These are phyloP conservation scores for Microsporum audouinii DNA, from an alignment of 2,329 filamentous ascomycete species.

Conservation along the genomic window DNA sequence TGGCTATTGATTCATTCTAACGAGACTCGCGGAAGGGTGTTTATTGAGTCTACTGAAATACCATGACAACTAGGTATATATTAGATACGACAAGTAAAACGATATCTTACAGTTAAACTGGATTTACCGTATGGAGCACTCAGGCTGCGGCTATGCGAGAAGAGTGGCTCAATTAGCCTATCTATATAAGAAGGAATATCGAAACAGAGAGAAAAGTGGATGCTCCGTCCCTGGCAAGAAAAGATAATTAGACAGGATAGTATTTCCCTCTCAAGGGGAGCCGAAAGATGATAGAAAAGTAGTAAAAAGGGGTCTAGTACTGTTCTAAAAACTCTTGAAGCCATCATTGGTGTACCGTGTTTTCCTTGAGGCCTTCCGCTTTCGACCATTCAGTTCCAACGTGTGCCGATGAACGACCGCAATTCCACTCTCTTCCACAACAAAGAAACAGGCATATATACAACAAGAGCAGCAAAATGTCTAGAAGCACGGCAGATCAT, in stretches of 20 bases:
- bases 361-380: neutral
- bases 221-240: neutral
- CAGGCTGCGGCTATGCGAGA: neutral
- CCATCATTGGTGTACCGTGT: slow-evolving; percentile 1
- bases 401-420: neutral
- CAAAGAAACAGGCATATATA: slow-evolving; percentile 31
- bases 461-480: slow-evolving; percentile 12
- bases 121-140: neutral
- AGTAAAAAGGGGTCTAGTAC: neutral
- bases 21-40: no score
- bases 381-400: neutral
- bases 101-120: neutral
- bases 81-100: no score
- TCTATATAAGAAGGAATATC: neutral
- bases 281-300: neutral
- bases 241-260: neutral
- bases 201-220: neutral
- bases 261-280: neutral
- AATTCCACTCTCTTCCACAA: slow-evolving; percentile 5
- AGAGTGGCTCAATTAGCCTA: neutral
- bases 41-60: no score
- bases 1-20: no score
- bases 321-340: slow-evolving; percentile 4
- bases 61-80: no score
- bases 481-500: slow-evolving; percentile 4